Percentiles rank a stretch among this genome's conserved stretches.
phyloP scores from a whole-genome alignment of 257 asterid genomes.

The Ocimum tenuiflorum region DNA sequence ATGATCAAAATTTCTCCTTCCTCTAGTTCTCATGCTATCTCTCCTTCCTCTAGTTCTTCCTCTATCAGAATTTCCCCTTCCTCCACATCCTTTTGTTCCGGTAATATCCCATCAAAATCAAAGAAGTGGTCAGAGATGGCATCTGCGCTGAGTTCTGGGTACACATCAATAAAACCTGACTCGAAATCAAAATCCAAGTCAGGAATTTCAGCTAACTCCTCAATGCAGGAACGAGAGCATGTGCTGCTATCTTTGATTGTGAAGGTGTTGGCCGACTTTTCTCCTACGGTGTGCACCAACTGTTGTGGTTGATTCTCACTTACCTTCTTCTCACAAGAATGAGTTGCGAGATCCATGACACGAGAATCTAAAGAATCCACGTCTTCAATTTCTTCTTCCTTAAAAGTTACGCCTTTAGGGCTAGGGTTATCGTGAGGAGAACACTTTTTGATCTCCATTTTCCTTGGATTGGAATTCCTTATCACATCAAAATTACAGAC shows the following conservation, averaged over 20 bases:
- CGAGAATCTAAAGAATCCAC: conserved; percentile 31
- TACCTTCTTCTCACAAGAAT: conserved; percentile 3
- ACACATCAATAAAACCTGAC: conserved; percentile 28
- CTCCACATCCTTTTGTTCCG: conserved; percentile 14
- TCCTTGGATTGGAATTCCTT: conserved; percentile 23
- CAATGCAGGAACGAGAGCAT: conserved; percentile 17
- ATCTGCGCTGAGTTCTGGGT: conserved; percentile 27
- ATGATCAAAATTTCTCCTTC: no score
- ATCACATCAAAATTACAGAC: conserved; percentile 53
- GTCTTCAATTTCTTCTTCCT: conserved; percentile 67
- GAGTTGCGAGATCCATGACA: conserved; percentile 42
- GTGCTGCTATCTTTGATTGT: no score
- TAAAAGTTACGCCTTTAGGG: conserved; percentile 56
- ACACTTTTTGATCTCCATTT: conserved; percentile 27
- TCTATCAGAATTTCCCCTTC: conserved; percentile 24
- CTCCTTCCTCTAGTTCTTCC: conserved; percentile 86
- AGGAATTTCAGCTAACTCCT: conserved; percentile 34
- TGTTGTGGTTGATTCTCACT: conserved; percentile 11
- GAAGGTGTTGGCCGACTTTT: neutral
- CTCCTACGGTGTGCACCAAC: neutral
- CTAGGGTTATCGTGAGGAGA: conserved; percentile 24
- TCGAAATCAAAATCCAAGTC: conserved; percentile 43
- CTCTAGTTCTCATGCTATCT: conserved; percentile 42
- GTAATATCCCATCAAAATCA: conserved; percentile 33
- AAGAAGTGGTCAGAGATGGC: conserved; percentile 28